These are phyloP conservation scores for Panaeolus cyanescens DNA, from an alignment of 768 basidiomycete species.

Conservation along the genomic window DNA sequence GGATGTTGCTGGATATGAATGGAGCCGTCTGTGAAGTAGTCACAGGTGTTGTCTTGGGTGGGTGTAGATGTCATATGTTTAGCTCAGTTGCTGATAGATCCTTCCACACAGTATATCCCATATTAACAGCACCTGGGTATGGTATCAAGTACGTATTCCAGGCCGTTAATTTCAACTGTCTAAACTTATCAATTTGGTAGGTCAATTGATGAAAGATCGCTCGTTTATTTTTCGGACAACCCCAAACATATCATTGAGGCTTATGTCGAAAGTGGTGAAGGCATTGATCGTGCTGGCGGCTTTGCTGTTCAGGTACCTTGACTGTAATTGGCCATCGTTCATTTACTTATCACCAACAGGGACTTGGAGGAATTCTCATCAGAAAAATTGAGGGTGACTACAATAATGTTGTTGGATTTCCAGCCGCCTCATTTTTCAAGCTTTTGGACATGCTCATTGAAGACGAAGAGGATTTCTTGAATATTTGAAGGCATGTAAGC, in stretches of 20 bases:
- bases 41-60: conserved; percentile 85
- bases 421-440: conserved; percentile 81
- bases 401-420: conserved; percentile 91
- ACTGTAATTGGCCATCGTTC: background rate
- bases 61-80: conserved; percentile 17
- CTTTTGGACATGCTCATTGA: conserved; percentile 70
- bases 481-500: conserved; percentile 13
- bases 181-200: conserved; percentile 33
- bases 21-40: conserved; percentile 90
- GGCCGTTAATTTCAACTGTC: background rate
- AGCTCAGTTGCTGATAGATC: background rate
- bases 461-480: conserved; percentile 76
- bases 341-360: conserved; percentile 40
- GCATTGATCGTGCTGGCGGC: conserved; percentile 87
- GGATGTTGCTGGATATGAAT: conserved; percentile 87
- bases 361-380: conserved; percentile 78
- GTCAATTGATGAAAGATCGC: conserved; percentile 79
- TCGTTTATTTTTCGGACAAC: conserved; percentile 77
- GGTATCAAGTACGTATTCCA: conserved; percentile 52
- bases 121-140: conserved; percentile 77
- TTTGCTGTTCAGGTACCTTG: conserved; percentile 84
- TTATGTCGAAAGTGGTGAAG: conserved; percentile 86
- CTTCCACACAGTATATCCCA: conserved; percentile 61
- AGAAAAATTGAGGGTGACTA: conserved; percentile 89
- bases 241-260: conserved; percentile 61